A percentile compares a stretch with the other conserved stretches of the same genome.
These are phyloP conservation scores for Epichloe uncinata DNA, from an alignment of 2,329 filamentous ascomycete species.

Conservation along the genomic window DNA sequence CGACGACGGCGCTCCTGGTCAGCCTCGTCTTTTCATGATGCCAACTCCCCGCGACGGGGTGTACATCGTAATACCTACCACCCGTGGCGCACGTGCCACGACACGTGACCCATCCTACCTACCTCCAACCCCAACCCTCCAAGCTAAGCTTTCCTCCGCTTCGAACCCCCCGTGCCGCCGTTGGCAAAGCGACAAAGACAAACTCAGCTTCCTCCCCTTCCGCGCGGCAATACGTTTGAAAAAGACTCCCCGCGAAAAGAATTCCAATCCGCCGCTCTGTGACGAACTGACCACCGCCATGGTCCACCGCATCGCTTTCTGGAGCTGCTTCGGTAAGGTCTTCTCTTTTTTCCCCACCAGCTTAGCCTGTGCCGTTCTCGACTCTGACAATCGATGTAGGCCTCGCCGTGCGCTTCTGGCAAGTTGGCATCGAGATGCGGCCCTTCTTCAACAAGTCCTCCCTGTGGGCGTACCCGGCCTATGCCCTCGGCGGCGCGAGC, in stretches of 20 bases:
- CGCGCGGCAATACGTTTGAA: background rate
- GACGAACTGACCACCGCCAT: slow-evolving; percentile 25
- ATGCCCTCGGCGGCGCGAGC: slow-evolving; percentile 70
- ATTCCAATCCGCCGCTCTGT: slow-evolving; percentile 7
- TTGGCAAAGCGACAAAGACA: background rate
- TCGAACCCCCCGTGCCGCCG: background rate
- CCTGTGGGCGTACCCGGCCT: slow-evolving; percentile 86
- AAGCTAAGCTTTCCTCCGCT: too few relatives aligned
- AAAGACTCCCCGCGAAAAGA: too few relatives aligned
- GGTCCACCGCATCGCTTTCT: slow-evolving; percentile 61
- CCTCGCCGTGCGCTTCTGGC: slow-evolving; percentile 84
- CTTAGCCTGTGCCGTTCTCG: too few relatives aligned
- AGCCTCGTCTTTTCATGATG: too few relatives aligned
- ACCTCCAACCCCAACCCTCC: too few relatives aligned
- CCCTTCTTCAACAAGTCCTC: slow-evolving; percentile 77
- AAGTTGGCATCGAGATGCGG: slow-evolving; percentile 96
- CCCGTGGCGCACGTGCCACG: background rate
- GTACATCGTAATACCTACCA: too few relatives aligned
- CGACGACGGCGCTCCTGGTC: too few relatives aligned
- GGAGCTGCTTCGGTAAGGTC: slow-evolving; percentile 83
- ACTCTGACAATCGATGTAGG: slow-evolving; percentile 36
- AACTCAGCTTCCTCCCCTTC: too few relatives aligned
- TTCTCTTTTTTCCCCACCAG: background rate
- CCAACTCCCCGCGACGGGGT: fast-evolving
- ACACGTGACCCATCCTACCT: background rate